Conservation (phyloP, 768 basidiomycete species). For the Hericium erinaceus region DNA sequence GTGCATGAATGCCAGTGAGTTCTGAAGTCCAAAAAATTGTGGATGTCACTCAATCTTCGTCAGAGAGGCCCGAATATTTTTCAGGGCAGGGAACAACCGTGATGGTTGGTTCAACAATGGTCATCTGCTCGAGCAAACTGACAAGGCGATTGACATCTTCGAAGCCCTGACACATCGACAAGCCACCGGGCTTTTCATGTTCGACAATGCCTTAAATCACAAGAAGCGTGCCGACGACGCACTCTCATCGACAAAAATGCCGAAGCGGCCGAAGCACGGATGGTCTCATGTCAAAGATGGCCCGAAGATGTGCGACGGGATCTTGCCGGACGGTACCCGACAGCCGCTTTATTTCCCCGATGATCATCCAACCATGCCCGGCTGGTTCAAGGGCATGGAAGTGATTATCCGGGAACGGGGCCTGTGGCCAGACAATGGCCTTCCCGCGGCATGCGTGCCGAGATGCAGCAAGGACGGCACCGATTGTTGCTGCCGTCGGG, state of each 20-base stretch:
- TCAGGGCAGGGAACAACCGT: slow-evolving; percentile 23
- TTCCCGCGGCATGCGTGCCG: background rate
- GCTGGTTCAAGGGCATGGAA: too few relatives aligned
- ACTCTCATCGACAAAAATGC: background rate
- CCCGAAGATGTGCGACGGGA: background rate
- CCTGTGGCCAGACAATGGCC: background rate
- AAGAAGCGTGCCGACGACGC: slow-evolving; percentile 14
- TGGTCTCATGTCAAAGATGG: background rate
- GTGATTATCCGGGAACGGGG: too few relatives aligned
- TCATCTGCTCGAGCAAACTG: slow-evolving; percentile 19
- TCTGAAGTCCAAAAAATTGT: background rate
- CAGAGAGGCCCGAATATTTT: slow-evolving; percentile 15
- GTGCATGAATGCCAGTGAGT: slow-evolving; percentile 24
- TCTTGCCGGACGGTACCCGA: background rate
- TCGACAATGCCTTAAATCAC: slow-evolving; percentile 23
- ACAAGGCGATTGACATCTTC: slow-evolving; percentile 24
- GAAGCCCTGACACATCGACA: slow-evolving; percentile 15
- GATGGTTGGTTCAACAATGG: slow-evolving; percentile 24
- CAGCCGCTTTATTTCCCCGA: background rate
- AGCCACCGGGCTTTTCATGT: slow-evolving; percentile 15
- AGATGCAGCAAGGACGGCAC: background rate
- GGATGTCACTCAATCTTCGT: too few relatives aligned
- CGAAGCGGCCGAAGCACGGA: background rate
- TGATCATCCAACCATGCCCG: background rate
- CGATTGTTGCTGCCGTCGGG: background rate